Base-by-base conservation (phyloP, 495 filamentous ascomycete genomes). In the Tetracladium marchalianum region DNA sequence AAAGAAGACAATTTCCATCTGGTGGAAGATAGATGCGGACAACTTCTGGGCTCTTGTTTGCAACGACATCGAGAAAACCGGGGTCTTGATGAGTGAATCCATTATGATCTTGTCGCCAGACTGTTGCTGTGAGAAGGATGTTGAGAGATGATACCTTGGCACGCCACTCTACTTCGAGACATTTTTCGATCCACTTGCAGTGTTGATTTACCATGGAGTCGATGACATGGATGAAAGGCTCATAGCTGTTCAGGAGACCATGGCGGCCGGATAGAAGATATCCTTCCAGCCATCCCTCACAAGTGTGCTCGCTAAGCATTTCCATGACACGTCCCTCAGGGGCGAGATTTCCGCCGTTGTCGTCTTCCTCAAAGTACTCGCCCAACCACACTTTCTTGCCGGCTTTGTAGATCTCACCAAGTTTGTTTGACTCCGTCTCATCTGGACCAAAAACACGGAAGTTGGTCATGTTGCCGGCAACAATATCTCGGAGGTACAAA, bases 191-290 rank as follows among this genome's bases (percentile, higher is more conserved):
- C 82, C 81, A 85, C 60, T 87, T 87, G 67, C 80, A 84, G 63
- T 85, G 82, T 62, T 85, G 81, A 59, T 84, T 84, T 41, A 87
- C 81, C 81, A 85, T 87, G 0, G 75, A 81, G 57, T 87, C 82
- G 53, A 87, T 84, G 54, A 87, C 74, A 53, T 87, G 82, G 49
- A 85, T 81, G 58, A 85, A 87, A 0, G 82, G 81, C 57, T 87
- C 81, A 65, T 87, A 87, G 63, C 75, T 79, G 66, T 87, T 87
- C 31, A 87, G 69, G 35, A 87, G 61, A 15, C 82, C 81, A 54
- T 87, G 81, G 4, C 81, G 70, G 11, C 82, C 82, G 35, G 72
- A 80, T 5, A 85, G 77, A 47, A 83, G 62, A 54, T 85, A 87
- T 11, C 81, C 82, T 63, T 87, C 82, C 24, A 87, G 66, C 82